phyloP scores from a whole-genome alignment of 1,284 basidiomycete species.

The Porogramme epimiltina region DNA sequence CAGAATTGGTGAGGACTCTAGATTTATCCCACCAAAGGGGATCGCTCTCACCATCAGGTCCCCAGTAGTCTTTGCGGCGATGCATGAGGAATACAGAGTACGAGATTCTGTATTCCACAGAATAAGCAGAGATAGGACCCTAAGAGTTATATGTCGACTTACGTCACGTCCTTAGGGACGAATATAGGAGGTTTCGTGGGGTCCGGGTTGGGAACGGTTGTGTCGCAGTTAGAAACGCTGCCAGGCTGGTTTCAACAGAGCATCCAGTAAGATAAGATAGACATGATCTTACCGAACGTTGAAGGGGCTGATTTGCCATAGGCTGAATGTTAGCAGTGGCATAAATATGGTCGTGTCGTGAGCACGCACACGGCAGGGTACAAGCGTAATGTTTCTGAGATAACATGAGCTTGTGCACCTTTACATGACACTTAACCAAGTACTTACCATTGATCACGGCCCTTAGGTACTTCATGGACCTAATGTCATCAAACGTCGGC shows the following conservation, averaged over 20 bases:
- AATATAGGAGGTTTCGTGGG: conserved; percentile 26
- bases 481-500: conserved; percentile 43
- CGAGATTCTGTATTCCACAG: conserved; percentile 14
- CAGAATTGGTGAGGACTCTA: too few relatives aligned
- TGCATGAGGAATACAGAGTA: conserved; percentile 33
- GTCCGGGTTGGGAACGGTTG: conserved; percentile 23
- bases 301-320: conserved; percentile 22
- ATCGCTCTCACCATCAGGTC: conserved; percentile 24
- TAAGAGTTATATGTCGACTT: background rate
- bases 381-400: conserved; percentile 31
- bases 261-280: too few relatives aligned
- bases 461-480: conserved; percentile 39
- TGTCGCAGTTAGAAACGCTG: conserved; percentile 23
- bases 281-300: conserved; percentile 26
- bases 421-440: too few relatives aligned
- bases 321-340: background rate
- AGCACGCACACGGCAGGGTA: conserved; percentile 37
- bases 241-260: too few relatives aligned
- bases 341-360: background rate
- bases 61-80: conserved; percentile 32
- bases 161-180: conserved; percentile 26
- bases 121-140: background rate
- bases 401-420: background rate
- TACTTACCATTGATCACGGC: conserved; percentile 33
- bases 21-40: too few relatives aligned